These are phyloP conservation scores for Pleomassaria siparia DNA, from an alignment of 2,329 filamentous ascomycete genomes.

Conservation along the genomic window DNA sequence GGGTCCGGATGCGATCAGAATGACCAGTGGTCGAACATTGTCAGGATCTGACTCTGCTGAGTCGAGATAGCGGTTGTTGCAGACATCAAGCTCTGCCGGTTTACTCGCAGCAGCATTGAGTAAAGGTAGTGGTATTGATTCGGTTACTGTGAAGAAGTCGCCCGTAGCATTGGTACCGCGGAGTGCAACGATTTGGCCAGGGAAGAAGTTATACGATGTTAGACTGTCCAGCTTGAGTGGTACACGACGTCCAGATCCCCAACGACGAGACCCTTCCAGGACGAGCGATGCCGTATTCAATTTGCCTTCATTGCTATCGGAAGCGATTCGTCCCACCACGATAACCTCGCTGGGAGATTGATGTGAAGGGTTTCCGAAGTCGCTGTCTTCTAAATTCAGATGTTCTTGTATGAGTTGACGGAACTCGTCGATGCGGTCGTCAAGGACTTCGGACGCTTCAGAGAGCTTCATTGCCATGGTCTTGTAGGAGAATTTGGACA, in stretches of 20 bases:
- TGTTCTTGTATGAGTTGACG: slow-evolving; percentile 70
- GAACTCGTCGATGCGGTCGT: slow-evolving; percentile 94
- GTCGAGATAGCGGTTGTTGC: slow-evolving; percentile 69
- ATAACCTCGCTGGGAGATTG: slow-evolving; percentile 86
- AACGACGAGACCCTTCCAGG: slow-evolving; percentile 82
- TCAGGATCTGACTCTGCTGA: slow-evolving; percentile 57
- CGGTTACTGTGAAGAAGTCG: slow-evolving; percentile 75
- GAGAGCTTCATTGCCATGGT: slow-evolving; percentile 93
- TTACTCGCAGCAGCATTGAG: slow-evolving; percentile 74
- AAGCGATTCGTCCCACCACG: slow-evolving; percentile 88
- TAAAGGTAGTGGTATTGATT: slow-evolving; percentile 74
- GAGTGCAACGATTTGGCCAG: slow-evolving; percentile 88
- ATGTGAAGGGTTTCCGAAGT: slow-evolving; percentile 82
- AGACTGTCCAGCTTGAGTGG: slow-evolving; percentile 75
- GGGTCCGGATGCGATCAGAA: slow-evolving; percentile 80
- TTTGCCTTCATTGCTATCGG: slow-evolving; percentile 81
- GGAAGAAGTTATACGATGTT: slow-evolving; percentile 79
- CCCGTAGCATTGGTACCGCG: slow-evolving; percentile 86
- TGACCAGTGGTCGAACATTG: slow-evolving; percentile 65
- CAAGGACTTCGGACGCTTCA: slow-evolving; percentile 87
- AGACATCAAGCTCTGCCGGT: slow-evolving; percentile 63
- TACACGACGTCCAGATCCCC: slow-evolving; percentile 78
- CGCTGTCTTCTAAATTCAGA: slow-evolving; percentile 73
- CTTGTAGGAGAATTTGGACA: slow-evolving; percentile 89
- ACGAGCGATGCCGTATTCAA: slow-evolving; percentile 84